Evolutionary conservation across 805 yeast species (phyloP).

Genomic region (Dipodascus albidus): DNA sequence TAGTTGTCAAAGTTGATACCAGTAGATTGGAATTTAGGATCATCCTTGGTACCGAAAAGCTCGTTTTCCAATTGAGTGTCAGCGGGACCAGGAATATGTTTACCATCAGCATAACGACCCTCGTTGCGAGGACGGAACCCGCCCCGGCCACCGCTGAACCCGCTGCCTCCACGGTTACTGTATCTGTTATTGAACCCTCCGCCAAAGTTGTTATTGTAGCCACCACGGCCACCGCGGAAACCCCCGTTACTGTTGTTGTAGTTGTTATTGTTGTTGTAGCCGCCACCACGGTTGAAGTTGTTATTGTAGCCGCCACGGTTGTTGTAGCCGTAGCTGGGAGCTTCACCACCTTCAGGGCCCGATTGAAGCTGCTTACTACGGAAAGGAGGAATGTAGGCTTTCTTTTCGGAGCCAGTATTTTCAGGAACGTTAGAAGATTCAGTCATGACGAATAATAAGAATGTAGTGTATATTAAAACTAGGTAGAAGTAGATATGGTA

Average conservation of each 20-base stretch:
- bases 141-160: slow-evolving; percentile 20
- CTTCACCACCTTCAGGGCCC: background rate
- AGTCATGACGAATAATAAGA: background rate
- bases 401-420: background rate
- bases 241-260: slow-evolving; percentile 5
- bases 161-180: slow-evolving; percentile 23
- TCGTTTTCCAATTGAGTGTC: slow-evolving; percentile 64
- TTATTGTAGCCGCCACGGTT: slow-evolving; percentile 13
- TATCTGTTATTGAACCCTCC: slow-evolving; percentile 25
- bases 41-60: slow-evolving; percentile 73
- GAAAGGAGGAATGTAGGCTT: slow-evolving; percentile 1
- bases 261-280: slow-evolving; percentile 12
- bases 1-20: slow-evolving; percentile 98
- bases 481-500: background rate
- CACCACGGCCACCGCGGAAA: slow-evolving; percentile 20
- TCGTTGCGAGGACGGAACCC: slow-evolving; percentile 37
- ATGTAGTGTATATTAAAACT: background rate
- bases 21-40: slow-evolving; percentile 66
- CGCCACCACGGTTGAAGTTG: slow-evolving; percentile 17
- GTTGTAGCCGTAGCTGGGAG: background rate
- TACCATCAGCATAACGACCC: slow-evolving; percentile 81
- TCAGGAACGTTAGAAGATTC: background rate
- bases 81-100: slow-evolving; percentile 70
- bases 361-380: slow-evolving; percentile 1
- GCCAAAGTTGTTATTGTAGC: slow-evolving; percentile 16